Conservation (phyloP, 345 rosid genomes). For the Eucalyptus cloeziana region DNA sequence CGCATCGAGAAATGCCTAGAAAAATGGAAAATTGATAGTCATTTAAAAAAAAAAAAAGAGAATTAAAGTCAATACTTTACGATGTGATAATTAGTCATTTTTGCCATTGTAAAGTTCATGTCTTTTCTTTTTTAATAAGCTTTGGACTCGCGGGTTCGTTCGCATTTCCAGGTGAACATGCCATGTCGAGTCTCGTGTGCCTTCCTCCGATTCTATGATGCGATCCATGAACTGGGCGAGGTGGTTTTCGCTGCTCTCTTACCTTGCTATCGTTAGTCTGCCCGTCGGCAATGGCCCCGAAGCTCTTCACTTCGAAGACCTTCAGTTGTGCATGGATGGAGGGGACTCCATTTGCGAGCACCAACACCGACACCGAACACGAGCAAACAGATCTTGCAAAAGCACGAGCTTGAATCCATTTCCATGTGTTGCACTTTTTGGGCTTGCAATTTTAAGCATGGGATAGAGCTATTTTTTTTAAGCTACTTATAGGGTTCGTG, state of each 20-base stretch:
- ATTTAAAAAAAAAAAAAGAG: background rate
- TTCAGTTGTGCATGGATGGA: background rate
- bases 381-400: background rate
- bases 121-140: background rate
- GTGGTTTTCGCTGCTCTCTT: background rate
- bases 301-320: background rate
- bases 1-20: constrained; percentile 4
- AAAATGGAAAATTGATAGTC: background rate
- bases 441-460: background rate
- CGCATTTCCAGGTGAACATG: background rate
- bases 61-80: background rate
- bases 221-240: background rate
- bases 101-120: background rate
- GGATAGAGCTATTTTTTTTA: background rate
- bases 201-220: background rate
- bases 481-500: background rate
- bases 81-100: background rate
- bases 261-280: constrained; percentile 1
- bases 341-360: background rate
- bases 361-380: background rate
- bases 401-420: background rate
- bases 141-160: background rate
- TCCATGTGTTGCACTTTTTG: background rate
- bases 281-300: constrained; percentile 10
- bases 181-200: background rate